Evolutionary conservation across 257 asterid genomes (phyloP), one percentile per base, ranked within the genome.

Genomic region (Anisodus tanguticus): DNA sequence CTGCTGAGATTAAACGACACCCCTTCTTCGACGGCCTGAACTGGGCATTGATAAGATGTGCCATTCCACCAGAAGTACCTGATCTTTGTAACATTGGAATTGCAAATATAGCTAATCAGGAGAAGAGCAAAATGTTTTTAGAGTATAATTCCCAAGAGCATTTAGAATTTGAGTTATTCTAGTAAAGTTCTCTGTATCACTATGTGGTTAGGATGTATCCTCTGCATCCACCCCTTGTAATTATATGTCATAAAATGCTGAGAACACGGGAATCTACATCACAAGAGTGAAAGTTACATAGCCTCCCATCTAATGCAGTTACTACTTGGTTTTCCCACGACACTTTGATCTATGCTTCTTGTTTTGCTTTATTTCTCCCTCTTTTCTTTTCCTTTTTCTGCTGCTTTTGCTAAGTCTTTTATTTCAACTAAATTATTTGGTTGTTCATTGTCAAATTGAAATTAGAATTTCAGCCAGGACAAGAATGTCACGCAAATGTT

Each of bases 1-100:
- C 99, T 22, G 98, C 97, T 4, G 99, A 94, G 95, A 94, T 95
- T 83, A 95, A 95, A 81, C 91, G 95, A 19, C 99, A 95, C 84
- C 95, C 97, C 0, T 95, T 95, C 85, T 95, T 95, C 17, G 93
- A 95, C 2, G 98, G 97, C 54, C 84, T 95, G 80, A 95, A 95
- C 64, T 95, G 99, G 99, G 98, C 99, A 0, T 83, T 95, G 63
- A 92, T 95, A 82, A 91, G 99, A 16, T 95, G 97, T 26, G 92
- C 97, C 4, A 31, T 88, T 43, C 99, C 99, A 19, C 99, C 99
- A 15, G 88, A 90, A 57, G 86, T 93, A 39, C 99, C 98, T 0
- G 95, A 90, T 84, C 80, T 84, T 7, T 91, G 82, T 19, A 92
- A 89, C 22, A 77, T 60, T 67, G 93, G 85, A 47, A 69, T 70